Percentiles rank a stretch among this genome's conserved stretches.
phyloP scores from a whole-genome alignment of 2,329 filamentous ascomycete species.

The Gnomoniopsis sp. region DNA sequence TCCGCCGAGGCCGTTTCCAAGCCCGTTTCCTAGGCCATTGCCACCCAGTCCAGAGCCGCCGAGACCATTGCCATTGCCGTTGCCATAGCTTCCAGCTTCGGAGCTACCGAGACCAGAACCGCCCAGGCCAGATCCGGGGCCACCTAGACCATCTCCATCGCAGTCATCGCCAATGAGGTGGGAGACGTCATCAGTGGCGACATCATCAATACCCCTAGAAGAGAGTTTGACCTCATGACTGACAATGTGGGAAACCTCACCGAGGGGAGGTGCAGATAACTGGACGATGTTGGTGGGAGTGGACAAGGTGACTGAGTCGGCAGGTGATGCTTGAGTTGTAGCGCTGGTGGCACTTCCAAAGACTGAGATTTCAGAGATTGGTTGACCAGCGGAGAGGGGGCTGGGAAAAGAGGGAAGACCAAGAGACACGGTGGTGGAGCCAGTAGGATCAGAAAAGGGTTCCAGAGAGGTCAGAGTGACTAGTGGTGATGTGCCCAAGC shows the following conservation, averaged over 20 bases:
- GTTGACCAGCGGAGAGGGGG: not conserved
- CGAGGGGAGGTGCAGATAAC: not conserved
- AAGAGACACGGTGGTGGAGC: not conserved
- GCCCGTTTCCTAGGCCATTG: not conserved
- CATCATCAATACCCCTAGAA: not conserved
- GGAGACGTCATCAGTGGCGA: slow-evolving; percentile 1
- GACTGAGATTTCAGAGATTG: slow-evolving; percentile 1
- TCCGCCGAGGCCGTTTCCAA: slow-evolving; percentile 5
- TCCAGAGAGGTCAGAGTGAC: not conserved
- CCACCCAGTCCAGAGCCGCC: not conserved
- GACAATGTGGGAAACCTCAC: not conserved
- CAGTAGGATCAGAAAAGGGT: not conserved
- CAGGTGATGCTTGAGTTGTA: slow-evolving; percentile 2
- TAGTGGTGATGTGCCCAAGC: not conserved
- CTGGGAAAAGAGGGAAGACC: not conserved
- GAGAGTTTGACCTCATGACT: slow-evolving; percentile 4
- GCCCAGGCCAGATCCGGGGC: not conserved
- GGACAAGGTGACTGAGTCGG: slow-evolving; percentile 4
- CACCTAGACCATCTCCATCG: slow-evolving; percentile 3
- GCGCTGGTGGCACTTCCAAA: not conserved
- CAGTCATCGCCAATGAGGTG: slow-evolving; percentile 1
- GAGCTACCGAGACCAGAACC: not conserved
- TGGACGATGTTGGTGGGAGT: not conserved
- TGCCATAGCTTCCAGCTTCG: not conserved
- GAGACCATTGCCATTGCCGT: not conserved